A percentile compares a stretch with the other conserved stretches of the same genome.
Conservation (phyloP, 1,284 basidiomycete species). For the Malassezia nana region DNA sequence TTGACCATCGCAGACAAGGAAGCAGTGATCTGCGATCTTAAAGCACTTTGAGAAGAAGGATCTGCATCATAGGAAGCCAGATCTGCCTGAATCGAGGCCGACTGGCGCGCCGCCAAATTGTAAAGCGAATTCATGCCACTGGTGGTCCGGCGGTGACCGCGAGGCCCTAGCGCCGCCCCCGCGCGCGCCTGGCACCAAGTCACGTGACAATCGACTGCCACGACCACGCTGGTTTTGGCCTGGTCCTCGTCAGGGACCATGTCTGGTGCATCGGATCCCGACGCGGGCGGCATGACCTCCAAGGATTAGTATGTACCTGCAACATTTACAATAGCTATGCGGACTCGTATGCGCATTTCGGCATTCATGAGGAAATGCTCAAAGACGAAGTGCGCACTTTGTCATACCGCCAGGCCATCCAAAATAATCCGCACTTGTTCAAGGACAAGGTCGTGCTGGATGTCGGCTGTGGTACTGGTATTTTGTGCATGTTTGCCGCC, state of each 20-base stretch:
- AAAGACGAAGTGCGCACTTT: slow-evolving; percentile 93
- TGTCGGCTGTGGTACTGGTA: slow-evolving; percentile 97
- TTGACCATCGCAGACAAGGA: slow-evolving; percentile 35
- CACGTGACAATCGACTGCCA: slow-evolving; percentile 7
- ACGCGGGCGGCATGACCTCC: slow-evolving; percentile 35
- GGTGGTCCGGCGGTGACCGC: background rate
- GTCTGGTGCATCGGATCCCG: background rate
- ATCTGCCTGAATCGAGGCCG: slow-evolving; percentile 41
- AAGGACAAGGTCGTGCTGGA: slow-evolving; percentile 68
- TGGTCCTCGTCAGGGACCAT: slow-evolving; percentile 5
- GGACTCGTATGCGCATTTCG: slow-evolving; percentile 48
- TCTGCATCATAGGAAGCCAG: slow-evolving; percentile 31
- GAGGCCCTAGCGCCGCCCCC: background rate
- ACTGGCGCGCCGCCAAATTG: slow-evolving; percentile 44
- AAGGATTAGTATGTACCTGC: slow-evolving; percentile 28
- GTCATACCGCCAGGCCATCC: slow-evolving; percentile 86
- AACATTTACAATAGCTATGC: slow-evolving; percentile 26
- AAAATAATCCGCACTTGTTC: slow-evolving; percentile 91
- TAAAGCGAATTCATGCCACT: slow-evolving; percentile 42
- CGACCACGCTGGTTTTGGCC: background rate
- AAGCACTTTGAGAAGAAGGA: slow-evolving; percentile 14
- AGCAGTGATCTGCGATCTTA: slow-evolving; percentile 32
- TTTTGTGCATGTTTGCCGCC: slow-evolving; percentile 97
- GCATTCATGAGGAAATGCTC: slow-evolving; percentile 69
- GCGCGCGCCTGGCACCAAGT: background rate